Evolutionary conservation across 148 eudicot species (phyloP).

Genomic region (Rhododendron williamsianum): DNA sequence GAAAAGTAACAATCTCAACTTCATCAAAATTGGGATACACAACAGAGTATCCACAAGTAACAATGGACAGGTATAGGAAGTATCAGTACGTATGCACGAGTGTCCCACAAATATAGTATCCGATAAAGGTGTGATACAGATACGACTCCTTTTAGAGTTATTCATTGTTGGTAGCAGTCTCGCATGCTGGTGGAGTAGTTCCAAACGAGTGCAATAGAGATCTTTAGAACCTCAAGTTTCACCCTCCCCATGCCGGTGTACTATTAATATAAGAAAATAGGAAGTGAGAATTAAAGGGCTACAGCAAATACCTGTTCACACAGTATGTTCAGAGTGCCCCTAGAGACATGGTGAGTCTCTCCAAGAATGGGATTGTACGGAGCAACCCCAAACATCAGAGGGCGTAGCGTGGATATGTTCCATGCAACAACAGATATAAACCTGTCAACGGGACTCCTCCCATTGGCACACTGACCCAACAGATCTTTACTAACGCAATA

Average conservation of each 20-base stretch:
- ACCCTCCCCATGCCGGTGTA: background rate
- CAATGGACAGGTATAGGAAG: background rate
- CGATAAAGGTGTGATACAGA: background rate
- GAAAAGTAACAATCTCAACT: background rate
- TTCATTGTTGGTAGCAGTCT: background rate
- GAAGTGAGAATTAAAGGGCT: background rate
- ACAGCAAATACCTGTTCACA: slow-evolving; percentile 59
- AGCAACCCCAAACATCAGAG: slow-evolving; percentile 62
- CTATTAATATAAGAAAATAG: background rate
- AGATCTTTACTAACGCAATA: slow-evolving; percentile 42
- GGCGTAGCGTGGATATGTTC: slow-evolving; percentile 61
- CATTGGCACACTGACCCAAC: slow-evolving; percentile 42
- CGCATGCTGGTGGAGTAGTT: too few species aligned
- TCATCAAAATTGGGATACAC: background rate
- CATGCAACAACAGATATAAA: slow-evolving; percentile 55
- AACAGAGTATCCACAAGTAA: background rate
- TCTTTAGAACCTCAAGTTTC: background rate
- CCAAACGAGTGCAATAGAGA: background rate
- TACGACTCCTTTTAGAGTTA: background rate
- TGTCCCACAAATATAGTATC: background rate
- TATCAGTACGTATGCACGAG: background rate
- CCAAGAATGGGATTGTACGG: slow-evolving; percentile 88
- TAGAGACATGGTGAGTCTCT: slow-evolving; percentile 85
- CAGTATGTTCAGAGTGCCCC: slow-evolving; percentile 56
- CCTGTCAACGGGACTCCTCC: slow-evolving; percentile 41